phyloP scores from a whole-genome alignment of 805 yeast species.

The Candida mattraensis region DNA sequence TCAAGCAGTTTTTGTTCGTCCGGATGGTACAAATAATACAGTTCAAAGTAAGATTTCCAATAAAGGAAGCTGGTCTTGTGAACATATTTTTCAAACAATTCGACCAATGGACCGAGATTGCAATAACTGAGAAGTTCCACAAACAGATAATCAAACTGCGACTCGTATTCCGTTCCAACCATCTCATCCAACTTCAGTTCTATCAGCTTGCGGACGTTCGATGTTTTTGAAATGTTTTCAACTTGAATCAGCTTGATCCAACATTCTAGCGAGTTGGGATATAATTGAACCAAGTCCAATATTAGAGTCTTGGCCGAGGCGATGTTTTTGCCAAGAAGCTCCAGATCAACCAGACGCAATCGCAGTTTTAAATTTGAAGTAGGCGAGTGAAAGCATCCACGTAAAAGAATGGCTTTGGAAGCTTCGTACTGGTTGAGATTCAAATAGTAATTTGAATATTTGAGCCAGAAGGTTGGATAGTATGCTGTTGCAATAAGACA shows the following conservation, averaged over 20 bases:
- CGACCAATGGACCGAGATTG: slow-evolving; percentile 16
- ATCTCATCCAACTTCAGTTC: slow-evolving; percentile 28
- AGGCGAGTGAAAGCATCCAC: slow-evolving; percentile 34
- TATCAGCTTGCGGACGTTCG: slow-evolving; percentile 32
- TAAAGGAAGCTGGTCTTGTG: slow-evolving; percentile 20
- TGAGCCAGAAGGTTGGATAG: slow-evolving; percentile 51
- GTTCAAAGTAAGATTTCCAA: slow-evolving; percentile 28
- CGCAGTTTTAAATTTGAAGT: slow-evolving; percentile 34
- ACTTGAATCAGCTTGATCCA: slow-evolving; percentile 44
- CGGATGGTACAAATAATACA: slow-evolving; percentile 18
- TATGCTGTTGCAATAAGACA: slow-evolving; percentile 45
- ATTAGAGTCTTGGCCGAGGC: slow-evolving; percentile 38
- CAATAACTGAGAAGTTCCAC: slow-evolving; percentile 33
- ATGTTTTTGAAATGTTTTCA: slow-evolving; percentile 36
- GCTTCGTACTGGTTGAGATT: slow-evolving; percentile 29
- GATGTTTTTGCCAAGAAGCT: slow-evolving; percentile 38
- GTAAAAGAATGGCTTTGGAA: slow-evolving; percentile 41
- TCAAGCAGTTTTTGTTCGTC: slow-evolving; percentile 9
- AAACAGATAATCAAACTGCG: slow-evolving; percentile 38
- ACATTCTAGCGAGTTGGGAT: slow-evolving; percentile 38
- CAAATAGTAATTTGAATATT: slow-evolving; percentile 44
- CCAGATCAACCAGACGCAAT: slow-evolving; percentile 45
- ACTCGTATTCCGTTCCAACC: slow-evolving; percentile 25
- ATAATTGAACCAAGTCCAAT: slow-evolving; percentile 23
- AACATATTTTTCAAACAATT: slow-evolving; percentile 30